phyloP scores from a whole-genome alignment of 345 rosid genomes.

The Psidium friedrichsthalianum region DNA sequence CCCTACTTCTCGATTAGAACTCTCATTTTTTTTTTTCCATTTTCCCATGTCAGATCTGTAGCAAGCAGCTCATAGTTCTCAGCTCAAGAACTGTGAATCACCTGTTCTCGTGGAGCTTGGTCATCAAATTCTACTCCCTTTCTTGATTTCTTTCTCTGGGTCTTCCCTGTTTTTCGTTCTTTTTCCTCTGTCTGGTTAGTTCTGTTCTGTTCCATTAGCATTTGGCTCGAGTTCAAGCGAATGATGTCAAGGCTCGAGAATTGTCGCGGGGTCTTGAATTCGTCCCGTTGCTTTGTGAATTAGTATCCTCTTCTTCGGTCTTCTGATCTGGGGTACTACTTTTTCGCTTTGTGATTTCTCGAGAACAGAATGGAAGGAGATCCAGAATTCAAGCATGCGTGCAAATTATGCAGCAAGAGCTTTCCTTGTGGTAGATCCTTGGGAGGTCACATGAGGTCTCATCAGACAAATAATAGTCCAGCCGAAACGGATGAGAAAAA shows the following conservation, averaged over 20 bases:
- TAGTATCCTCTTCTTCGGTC: background rate
- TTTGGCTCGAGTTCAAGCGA: background rate
- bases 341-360: background rate
- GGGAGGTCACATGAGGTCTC: conserved; percentile 79
- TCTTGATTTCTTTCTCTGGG: background rate
- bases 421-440: conserved; percentile 52
- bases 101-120: background rate
- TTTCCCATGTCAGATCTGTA: background rate
- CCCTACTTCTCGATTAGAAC: background rate
- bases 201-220: background rate
- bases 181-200: background rate
- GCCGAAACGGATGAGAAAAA: background rate
- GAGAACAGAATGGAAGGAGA: conserved; percentile 10
- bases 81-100: background rate
- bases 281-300: background rate
- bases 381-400: conserved; percentile 27
- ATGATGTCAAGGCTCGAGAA: background rate
- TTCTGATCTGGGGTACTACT: conserved; percentile 20
- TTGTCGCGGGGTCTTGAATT: background rate
- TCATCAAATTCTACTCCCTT: background rate
- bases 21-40: background rate
- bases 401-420: conserved; percentile 54
- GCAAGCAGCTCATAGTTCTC: background rate
- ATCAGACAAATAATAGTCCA: background rate
- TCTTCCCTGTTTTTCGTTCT: background rate